Evolutionary conservation across 768 basidiomycete species (phyloP).

Genomic region (Panaeolus cyanescens): DNA sequence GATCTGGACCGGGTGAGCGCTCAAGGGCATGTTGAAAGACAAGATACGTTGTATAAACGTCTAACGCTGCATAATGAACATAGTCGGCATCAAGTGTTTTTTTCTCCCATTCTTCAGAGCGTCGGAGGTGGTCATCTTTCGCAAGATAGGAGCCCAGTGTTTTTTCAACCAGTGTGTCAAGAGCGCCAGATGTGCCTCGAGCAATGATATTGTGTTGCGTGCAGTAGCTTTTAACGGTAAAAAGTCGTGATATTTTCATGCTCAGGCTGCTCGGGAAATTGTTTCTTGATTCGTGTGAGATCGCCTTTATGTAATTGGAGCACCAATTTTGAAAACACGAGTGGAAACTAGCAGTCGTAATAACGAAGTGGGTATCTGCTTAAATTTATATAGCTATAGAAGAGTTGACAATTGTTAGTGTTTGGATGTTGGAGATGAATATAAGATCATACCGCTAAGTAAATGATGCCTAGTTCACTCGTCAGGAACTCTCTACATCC

Average conservation of each 20-base stretch:
- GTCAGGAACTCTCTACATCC: no score
- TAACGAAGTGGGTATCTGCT: not conserved
- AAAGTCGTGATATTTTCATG: not conserved
- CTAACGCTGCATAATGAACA: no score
- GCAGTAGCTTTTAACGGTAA: slow-evolving; percentile 3
- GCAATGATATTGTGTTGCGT: not conserved
- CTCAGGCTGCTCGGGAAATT: slow-evolving; percentile 3
- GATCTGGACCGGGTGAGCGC: no score
- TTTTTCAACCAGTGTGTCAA: slow-evolving; percentile 6
- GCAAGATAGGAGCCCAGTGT: not conserved
- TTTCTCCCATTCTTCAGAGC: slow-evolving; percentile 20
- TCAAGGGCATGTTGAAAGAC: no score
- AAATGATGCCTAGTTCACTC: not conserved
- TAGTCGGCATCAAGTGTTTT: no score
- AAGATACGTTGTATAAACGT: no score
- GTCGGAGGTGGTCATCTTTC: not conserved
- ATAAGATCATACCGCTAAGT: not conserved
- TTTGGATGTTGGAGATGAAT: not conserved
- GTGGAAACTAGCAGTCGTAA: not conserved
- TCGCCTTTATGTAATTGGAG: slow-evolving; percentile 7
- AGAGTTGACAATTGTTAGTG: not conserved
- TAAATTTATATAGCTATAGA: no score
- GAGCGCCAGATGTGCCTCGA: not conserved
- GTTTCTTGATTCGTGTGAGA: slow-evolving; percentile 7
- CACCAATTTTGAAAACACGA: slow-evolving; percentile 6